Evolutionary conservation across 2,329 filamentous ascomycete species (phyloP).

Genomic region (Daldinia sp.): DNA sequence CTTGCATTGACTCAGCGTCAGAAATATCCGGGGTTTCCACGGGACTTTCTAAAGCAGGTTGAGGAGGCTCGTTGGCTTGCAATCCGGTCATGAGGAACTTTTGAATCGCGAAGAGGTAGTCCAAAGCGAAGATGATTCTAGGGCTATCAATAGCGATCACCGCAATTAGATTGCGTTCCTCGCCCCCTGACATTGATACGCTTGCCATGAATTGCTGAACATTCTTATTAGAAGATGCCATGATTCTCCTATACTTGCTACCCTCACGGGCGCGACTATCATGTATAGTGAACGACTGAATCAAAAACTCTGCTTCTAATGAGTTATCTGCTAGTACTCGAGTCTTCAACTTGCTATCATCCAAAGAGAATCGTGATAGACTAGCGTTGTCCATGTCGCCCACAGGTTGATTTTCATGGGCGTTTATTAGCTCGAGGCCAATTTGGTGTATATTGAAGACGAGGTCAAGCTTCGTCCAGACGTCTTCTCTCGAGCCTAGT

Average conservation of each 20-base stretch:
- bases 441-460: constrained; percentile 90
- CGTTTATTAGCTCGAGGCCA: constrained; percentile 87
- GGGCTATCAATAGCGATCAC: constrained; percentile 96
- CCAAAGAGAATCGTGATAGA: constrained; percentile 92
- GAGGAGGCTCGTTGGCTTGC: constrained; percentile 69
- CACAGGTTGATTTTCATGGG: constrained; percentile 80
- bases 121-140: constrained; percentile 91
- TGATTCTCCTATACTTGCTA: constrained; percentile 98
- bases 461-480: constrained; percentile 94
- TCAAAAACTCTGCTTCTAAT: constrained; percentile 90
- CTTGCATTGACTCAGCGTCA: constrained; percentile 69
- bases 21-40: constrained; percentile 70
- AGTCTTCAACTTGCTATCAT: constrained; percentile 91
- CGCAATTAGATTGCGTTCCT: constrained; percentile 84
- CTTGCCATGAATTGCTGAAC: constrained; percentile 99
- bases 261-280: constrained; percentile 90
- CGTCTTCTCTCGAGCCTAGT: constrained; percentile 73
- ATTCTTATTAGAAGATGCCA: constrained; percentile 94
- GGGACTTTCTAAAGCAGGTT: constrained; percentile 64
- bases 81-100: constrained; percentile 82
- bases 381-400: constrained; percentile 82
- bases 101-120: constrained; percentile 93
- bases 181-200: constrained; percentile 88
- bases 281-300: constrained; percentile 93
- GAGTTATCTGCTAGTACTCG: constrained; percentile 93